A percentile compares a stretch with the other conserved stretches of the same genome.
Evolutionary conservation across 805 yeast genomes (phyloP).

Genomic region (Wickerhamiella vanderwaltii): DNA sequence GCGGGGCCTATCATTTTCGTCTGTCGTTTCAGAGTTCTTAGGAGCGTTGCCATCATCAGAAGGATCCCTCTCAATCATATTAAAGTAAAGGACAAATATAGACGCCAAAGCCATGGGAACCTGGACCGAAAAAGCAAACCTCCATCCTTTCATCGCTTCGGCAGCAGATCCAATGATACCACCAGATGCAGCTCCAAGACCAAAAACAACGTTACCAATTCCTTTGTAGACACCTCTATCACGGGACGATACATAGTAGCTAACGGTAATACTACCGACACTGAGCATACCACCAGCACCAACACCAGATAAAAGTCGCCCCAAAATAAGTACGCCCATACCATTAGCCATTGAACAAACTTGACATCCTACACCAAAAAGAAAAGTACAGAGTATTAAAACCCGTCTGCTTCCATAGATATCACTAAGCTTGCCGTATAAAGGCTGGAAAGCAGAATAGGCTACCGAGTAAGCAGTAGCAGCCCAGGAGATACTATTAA

Average conservation of each 20-base stretch:
- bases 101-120: conserved; percentile 32
- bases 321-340: conserved; percentile 51
- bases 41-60: background rate
- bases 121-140: conserved; percentile 34
- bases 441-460: conserved; percentile 60
- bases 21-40: conserved; percentile 24
- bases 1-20: conserved; percentile 4
- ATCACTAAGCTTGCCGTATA: conserved; percentile 60
- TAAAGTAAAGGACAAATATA: conserved; percentile 26
- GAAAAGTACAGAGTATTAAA: conserved; percentile 31
- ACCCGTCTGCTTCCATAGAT: conserved; percentile 34
- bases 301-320: conserved; percentile 69
- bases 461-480: conserved; percentile 61
- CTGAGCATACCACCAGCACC: conserved; percentile 88
- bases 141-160: conserved; percentile 51
- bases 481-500: conserved; percentile 49
- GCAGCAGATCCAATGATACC: conserved; percentile 47
- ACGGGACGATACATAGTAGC: conserved; percentile 65
- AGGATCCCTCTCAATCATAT: conserved; percentile 15
- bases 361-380: conserved; percentile 38
- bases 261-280: conserved; percentile 58
- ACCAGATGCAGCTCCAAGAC: conserved; percentile 64
- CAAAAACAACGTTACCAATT: conserved; percentile 60
- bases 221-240: conserved; percentile 79
- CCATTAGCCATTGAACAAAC: conserved; percentile 41